Evolutionary conservation across 805 yeast species (phyloP), one percentile per base, ranked within the genome.

Genomic region (Komagataella kurtzmanii): DNA sequence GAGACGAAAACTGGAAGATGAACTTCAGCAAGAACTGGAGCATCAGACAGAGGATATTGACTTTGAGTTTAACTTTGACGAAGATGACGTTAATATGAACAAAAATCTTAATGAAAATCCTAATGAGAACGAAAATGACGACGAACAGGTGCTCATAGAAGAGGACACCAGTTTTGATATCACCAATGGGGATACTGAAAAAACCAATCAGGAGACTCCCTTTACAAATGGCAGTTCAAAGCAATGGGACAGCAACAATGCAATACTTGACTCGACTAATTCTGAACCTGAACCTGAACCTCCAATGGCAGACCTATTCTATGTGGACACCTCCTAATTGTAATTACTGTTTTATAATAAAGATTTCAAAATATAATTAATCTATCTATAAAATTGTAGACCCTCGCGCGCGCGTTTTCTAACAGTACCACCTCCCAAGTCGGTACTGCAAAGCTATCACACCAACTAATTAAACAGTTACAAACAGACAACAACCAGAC

Each of bases 1-100:
- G 52, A 63, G 62, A 45, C 64, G 60, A 50, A 59, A 62, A 56
- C 17, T 56, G 17, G 59, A 54, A 30, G 61, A 56, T 14, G 63
- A 57, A n/a, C 45, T 46, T 36, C 50, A 45, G 40, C 50, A 30
- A 17, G 50, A 47, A 45, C 50, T 40, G 47, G 49, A 53, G 54
- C 24, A 55, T 51, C 12, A 53, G 55, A 43, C 54, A 54, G 50
- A 51, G 44, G 55, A 55, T 51, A 58, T 54, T 47, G 60, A 53
- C 54, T 57, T 50, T 19, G 55, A 57, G 23, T 56, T 59, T 43
- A 59, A 52, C n/a, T 53, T 53, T 52, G 58, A 55, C 24, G 56
- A 45, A 7, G 50, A 40, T 17, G 43, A 30, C 47, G 24, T 51
- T 8, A 50, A 48, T 19, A 49, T 36, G 7, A 30, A 30, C 14